Base-by-base conservation (phyloP, 208 protist species). In the Trypanosoma platydactyli region DNA sequence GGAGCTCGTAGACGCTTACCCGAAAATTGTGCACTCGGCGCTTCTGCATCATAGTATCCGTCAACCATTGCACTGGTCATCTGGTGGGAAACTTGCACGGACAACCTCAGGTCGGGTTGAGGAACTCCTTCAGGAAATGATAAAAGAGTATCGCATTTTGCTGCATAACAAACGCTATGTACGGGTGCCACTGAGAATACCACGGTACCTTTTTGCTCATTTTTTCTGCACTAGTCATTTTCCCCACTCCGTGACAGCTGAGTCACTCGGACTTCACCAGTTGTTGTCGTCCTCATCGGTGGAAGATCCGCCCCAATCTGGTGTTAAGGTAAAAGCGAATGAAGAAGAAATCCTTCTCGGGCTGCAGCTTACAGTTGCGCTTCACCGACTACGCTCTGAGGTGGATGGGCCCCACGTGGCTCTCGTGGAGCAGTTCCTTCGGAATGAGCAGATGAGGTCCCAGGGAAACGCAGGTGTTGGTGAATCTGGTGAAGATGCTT, bases 181-280 rank as follows among this genome's bases (percentile, higher is more conserved):
- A 48, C 83, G 83, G 1, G 20, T 85, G 22, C 79, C 79, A 20
- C 49, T 89, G 55, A 49, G 66, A 5, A 41, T 89, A 22, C 76
- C 83, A 15, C 76, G 83, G 15, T 80, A 80, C 50, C 53, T 71
- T 16, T 81, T 89, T 53, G 73, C 73, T 12, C 77, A 79, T 48
- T 70, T 83, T 33, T 64, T 77, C 38, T 85, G 66, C 61, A 51
- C 72, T 30, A 45, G 64, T 22, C 44, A 5, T 22, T 50, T 68
- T 59, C 54, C 80, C 24, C 65, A 54, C 0, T 38, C 67, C 5
- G 5, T 44, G 11, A 29, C 33, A 9, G 22, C 30, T 27, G 46
- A 30, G 35, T n/a, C 42, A 27, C 33, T 64, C 41, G 1, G 13
- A 11, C 1, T 7, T 30, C 41, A 38, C 18, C 18, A 64, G 35